A percentile compares a stretch with the other conserved stretches of the same genome.
phyloP scores from a whole-genome alignment of 306 rosid species.

The Acacia melanoxylon region DNA sequence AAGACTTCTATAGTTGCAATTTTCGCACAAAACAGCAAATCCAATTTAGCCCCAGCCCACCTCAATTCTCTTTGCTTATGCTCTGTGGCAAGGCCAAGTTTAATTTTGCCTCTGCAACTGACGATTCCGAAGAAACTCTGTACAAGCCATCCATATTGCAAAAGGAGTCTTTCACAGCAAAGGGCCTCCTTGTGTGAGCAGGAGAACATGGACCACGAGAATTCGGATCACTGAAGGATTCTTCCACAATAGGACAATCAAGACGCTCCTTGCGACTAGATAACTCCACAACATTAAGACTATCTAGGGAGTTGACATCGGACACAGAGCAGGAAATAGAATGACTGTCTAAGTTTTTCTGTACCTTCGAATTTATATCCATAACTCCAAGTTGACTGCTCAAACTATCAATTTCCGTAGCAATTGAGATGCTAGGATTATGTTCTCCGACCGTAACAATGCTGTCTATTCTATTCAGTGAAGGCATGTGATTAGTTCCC shows the following conservation, averaged over 20 bases:
- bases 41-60: slow-evolving; percentile 1
- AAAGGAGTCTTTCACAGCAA: slow-evolving; percentile 49
- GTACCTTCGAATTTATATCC: slow-evolving; percentile 37
- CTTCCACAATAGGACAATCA: slow-evolving; percentile 28
- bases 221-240: slow-evolving; percentile 9
- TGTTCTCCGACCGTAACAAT: not conserved
- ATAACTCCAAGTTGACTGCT: slow-evolving; percentile 49
- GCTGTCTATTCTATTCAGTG: not conserved
- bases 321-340: slow-evolving; percentile 33
- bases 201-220: not conserved
- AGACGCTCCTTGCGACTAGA: slow-evolving; percentile 27
- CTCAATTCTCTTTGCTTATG: slow-evolving; percentile 43
- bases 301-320: slow-evolving; percentile 40
- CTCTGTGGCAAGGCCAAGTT: slow-evolving; percentile 22
- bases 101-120: slow-evolving; percentile 37
- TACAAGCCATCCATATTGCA: slow-evolving; percentile 44
- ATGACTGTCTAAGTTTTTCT: slow-evolving; percentile 26
- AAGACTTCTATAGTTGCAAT: slow-evolving; percentile 21
- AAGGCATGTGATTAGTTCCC: not conserved
- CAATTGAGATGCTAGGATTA: not conserved
- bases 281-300: slow-evolving; percentile 25
- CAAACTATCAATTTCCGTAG: slow-evolving; percentile 43
- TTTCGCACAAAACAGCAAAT: slow-evolving; percentile 26
- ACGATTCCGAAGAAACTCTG: slow-evolving; percentile 35
- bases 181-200: slow-evolving; percentile 43